phyloP scores from a whole-genome alignment of 129 eudicot species.

The Flaveria linearis region DNA sequence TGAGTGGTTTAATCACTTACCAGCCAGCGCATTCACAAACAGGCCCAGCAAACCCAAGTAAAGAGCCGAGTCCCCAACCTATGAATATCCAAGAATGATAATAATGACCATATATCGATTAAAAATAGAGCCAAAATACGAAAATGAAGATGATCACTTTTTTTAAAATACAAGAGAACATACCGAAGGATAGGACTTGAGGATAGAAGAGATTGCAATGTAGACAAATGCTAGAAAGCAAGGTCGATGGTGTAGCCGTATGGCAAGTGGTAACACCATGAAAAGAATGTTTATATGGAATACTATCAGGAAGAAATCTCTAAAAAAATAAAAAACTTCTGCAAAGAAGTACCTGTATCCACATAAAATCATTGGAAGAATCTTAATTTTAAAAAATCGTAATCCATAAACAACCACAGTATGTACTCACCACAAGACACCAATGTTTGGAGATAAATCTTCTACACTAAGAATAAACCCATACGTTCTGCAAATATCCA shows the following conservation, averaged over 20 bases:
- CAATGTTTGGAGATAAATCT: slow-evolving; percentile 94
- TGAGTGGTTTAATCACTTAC: slow-evolving; percentile 29
- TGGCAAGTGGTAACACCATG: slow-evolving; percentile 90
- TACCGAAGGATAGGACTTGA: slow-evolving; percentile 96
- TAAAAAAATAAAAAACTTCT: slow-evolving; percentile 94
- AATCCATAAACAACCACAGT: slow-evolving; percentile 11
- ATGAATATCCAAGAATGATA: slow-evolving; percentile 17
- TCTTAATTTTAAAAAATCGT: background rate
- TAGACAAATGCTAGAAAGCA: slow-evolving; percentile 85
- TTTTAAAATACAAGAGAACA: slow-evolving; percentile 19
- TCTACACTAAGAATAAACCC: slow-evolving; percentile 88
- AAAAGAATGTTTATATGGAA: slow-evolving; percentile 85
- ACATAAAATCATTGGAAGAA: slow-evolving; percentile 18
- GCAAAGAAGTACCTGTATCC: slow-evolving; percentile 96
- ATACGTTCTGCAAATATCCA: slow-evolving; percentile 68
- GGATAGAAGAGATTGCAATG: slow-evolving; percentile 81
- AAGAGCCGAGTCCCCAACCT: slow-evolving; percentile 93
- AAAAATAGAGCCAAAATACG: background rate
- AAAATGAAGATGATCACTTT: slow-evolving; percentile 4
- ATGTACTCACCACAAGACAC: slow-evolving; percentile 74
- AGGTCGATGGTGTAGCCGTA: slow-evolving; percentile 87
- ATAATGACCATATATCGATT: background rate
- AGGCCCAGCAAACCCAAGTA: slow-evolving; percentile 75
- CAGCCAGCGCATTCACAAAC: slow-evolving; percentile 88
- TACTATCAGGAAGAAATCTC: slow-evolving; percentile 81